Evolutionary conservation across 192 early-diverging fungal species (phyloP).

Genomic region (Podila horticola): DNA sequence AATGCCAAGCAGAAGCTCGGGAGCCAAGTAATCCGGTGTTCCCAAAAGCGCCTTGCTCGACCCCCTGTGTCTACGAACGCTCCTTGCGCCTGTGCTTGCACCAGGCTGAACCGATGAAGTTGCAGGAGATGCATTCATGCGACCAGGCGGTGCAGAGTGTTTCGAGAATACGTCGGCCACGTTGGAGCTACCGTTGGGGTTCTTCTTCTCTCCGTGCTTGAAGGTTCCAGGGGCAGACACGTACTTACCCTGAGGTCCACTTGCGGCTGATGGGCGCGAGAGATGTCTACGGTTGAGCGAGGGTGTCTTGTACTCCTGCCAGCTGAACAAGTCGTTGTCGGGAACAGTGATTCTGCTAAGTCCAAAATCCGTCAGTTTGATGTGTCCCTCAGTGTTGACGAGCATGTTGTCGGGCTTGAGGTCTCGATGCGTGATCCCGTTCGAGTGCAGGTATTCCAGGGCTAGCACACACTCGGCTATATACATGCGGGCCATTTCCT

Average conservation of each 20-base stretch:
- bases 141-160: neutral
- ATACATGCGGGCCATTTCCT: slow-evolving; percentile 88
- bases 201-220: neutral
- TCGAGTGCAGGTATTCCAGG: slow-evolving; percentile 89
- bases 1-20: slow-evolving; percentile 89
- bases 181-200: neutral
- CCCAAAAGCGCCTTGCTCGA: slow-evolving; percentile 72
- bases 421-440: slow-evolving; percentile 91
- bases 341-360: slow-evolving; percentile 84
- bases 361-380: slow-evolving; percentile 97
- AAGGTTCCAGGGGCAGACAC: neutral
- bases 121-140: neutral
- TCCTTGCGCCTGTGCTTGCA: slow-evolving; percentile 5
- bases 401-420: slow-evolving; percentile 89
- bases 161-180: neutral
- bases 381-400: slow-evolving; percentile 87
- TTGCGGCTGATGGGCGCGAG: neutral
- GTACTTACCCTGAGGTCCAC: neutral
- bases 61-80: slow-evolving; percentile 41
- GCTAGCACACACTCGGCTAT: slow-evolving; percentile 90
- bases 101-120: slow-evolving; percentile 2
- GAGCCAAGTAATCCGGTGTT: slow-evolving; percentile 95
- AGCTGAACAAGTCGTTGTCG: slow-evolving; percentile 51
- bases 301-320: slow-evolving; percentile 39
- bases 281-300: slow-evolving; percentile 25